Percentiles rank a stretch among this genome's conserved stretches.
Conservation (phyloP, 371 early-diverging fungal species). For the Actinomucor elegans region DNA sequence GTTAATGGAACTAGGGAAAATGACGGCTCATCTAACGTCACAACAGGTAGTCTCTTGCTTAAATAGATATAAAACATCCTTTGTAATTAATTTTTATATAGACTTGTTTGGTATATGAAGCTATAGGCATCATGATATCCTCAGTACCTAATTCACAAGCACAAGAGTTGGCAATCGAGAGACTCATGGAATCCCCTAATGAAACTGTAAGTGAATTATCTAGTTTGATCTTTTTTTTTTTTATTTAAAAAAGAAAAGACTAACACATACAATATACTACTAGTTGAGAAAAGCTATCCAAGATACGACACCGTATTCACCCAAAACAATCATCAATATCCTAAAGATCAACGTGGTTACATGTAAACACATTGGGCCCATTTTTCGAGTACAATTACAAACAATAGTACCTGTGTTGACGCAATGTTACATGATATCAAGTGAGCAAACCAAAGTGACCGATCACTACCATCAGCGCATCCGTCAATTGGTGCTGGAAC, state of each 20-base stretch:
- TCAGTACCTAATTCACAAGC: background rate
- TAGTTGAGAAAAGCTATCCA: background rate
- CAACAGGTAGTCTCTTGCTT: slow-evolving; percentile 59
- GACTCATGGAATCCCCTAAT: slow-evolving; percentile 8
- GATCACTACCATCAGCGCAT: background rate
- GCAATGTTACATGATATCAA: slow-evolving; percentile 6
- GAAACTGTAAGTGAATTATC: slow-evolving; percentile 10
- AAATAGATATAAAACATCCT: background rate
- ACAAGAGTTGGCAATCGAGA: slow-evolving; percentile 1
- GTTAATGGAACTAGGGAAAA: slow-evolving; percentile 56
- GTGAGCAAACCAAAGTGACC: background rate
- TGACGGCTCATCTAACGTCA: slow-evolving; percentile 77
- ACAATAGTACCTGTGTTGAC: background rate
- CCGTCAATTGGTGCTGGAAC: slow-evolving; percentile 58
- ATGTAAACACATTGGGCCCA: slow-evolving; percentile 74
- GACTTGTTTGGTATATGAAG: slow-evolving; percentile 89
- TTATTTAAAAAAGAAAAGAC: no score
- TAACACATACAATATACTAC: no score
- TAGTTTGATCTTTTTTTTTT: no score
- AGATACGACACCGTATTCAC: background rate
- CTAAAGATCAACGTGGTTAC: slow-evolving; percentile 87
- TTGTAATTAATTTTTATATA: slow-evolving; percentile 12
- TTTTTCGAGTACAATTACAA: slow-evolving; percentile 15
- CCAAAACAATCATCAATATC: slow-evolving; percentile 3
- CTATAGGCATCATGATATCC: slow-evolving; percentile 66